A percentile compares a stretch with the other conserved stretches of the same genome.
These are phyloP conservation scores for Epichloe baconii DNA, from an alignment of 2,329 filamentous ascomycete species.

Conservation along the genomic window DNA sequence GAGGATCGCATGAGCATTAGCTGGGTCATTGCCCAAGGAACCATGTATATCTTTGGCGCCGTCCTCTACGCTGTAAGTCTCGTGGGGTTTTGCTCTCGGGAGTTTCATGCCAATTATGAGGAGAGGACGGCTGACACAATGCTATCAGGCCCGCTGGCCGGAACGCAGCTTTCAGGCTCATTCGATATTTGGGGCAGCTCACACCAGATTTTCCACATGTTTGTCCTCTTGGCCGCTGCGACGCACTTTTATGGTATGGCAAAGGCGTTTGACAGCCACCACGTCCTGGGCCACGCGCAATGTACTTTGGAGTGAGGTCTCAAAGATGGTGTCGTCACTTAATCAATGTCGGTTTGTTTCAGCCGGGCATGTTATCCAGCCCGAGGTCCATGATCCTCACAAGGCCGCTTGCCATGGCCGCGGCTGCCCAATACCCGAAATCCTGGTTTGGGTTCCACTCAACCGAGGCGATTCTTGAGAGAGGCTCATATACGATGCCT, in stretches of 20 bases:
- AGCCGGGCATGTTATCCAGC: constrained; percentile 20
- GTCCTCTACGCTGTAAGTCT: constrained; percentile 65
- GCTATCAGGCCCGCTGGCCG: constrained; percentile 55
- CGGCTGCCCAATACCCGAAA: constrained; percentile 55
- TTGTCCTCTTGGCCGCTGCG: constrained; percentile 71
- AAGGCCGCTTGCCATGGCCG: constrained; percentile 53
- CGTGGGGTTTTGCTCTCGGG: background rate
- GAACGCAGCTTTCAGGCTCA: constrained; percentile 59
- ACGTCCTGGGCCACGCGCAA: constrained; percentile 42
- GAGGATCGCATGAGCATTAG: constrained; percentile 63
- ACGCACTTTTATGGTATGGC: constrained; percentile 71
- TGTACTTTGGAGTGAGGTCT: constrained; percentile 23
- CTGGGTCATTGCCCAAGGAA: constrained; percentile 70
- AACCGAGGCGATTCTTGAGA: constrained; percentile 47
- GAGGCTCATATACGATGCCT: constrained; percentile 45
- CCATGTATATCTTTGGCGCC: constrained; percentile 76
- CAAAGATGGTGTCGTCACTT: background rate
- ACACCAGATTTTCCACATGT: constrained; percentile 90
- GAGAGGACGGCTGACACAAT: background rate
- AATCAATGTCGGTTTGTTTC: background rate
- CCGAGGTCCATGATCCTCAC: constrained; percentile 55
- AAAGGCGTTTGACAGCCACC: constrained; percentile 77
- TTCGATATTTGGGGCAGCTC: constrained; percentile 91
- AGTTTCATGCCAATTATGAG: background rate
- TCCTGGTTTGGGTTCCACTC: constrained; percentile 56